Conservation (phyloP, 495 filamentous ascomycete species). For the Penicillium atrosanguineum region DNA sequence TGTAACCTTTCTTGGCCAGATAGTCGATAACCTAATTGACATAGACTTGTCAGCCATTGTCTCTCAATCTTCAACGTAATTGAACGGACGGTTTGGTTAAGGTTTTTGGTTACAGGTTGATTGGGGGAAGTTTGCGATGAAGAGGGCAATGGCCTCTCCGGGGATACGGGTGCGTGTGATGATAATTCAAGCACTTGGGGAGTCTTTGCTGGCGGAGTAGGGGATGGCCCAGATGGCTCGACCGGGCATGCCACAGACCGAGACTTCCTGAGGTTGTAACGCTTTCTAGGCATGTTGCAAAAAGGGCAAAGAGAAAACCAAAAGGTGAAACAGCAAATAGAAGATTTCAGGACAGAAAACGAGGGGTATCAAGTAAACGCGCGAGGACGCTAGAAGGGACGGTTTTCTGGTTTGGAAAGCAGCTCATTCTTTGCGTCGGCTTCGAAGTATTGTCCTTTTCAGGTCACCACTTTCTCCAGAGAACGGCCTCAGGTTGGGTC, state of each 20-base stretch:
- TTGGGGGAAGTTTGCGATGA: background rate
- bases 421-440: background rate
- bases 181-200: too few species aligned
- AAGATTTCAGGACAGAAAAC: background rate
- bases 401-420: background rate
- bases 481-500: background rate
- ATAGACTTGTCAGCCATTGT: conserved; percentile 3
- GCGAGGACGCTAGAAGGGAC: background rate
- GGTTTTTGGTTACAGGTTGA: background rate
- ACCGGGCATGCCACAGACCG: background rate
- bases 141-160: background rate
- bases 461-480: background rate
- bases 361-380: background rate
- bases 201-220: background rate
- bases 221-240: background rate
- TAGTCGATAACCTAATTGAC: conserved; percentile 84
- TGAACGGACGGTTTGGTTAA: background rate
- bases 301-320: background rate
- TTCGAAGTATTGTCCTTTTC: background rate
- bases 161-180: too few species aligned
- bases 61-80: background rate
- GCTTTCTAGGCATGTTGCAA: background rate
- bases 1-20: conserved; percentile 92
- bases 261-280: background rate
- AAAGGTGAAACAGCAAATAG: background rate